Percentiles rank a stretch among this genome's conserved stretches.
Evolutionary conservation across 2,329 filamentous ascomycete genomes (phyloP).

Genomic region (Elsinoe fawcettii): DNA sequence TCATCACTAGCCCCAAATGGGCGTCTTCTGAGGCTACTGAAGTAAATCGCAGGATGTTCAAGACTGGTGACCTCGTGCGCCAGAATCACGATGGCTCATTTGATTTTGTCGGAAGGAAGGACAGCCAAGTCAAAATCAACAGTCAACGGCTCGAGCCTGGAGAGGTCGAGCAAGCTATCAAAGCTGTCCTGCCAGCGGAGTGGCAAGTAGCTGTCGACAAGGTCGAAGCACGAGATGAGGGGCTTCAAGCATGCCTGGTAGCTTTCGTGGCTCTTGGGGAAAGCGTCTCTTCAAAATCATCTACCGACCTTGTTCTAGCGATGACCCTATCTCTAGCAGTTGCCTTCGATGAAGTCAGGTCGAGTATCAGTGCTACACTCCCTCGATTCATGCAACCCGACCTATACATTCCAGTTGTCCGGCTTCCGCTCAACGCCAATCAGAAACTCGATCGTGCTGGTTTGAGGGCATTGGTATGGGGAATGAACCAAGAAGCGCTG

Average conservation of each 20-base stretch:
- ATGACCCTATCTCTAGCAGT: neutral
- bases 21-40: neutral
- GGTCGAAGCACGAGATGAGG: neutral
- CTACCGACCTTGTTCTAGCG: neutral
- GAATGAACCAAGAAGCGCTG: neutral
- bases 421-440: slow-evolving; percentile 64
- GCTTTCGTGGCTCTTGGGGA: neutral
- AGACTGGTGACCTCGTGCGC: slow-evolving; percentile 45
- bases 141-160: slow-evolving; percentile 22
- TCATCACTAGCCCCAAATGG: slow-evolving; percentile 21
- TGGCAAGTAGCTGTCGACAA: neutral
- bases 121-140: slow-evolving; percentile 21
- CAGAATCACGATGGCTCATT: slow-evolving; percentile 67
- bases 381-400: slow-evolving; percentile 89
- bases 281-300: neutral
- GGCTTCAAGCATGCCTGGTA: neutral
- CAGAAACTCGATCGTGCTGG: slow-evolving; percentile 37
- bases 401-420: slow-evolving; percentile 63
- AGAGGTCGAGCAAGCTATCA: slow-evolving; percentile 19
- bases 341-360: slow-evolving; percentile 57
- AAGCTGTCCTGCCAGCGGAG: neutral
- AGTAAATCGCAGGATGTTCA: neutral
- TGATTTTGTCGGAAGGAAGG: slow-evolving; percentile 54
- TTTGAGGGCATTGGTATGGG: neutral
- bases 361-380: slow-evolving; percentile 45